Conservation (phyloP, 164 flowering plant species). For the Berberis vulgaris region DNA sequence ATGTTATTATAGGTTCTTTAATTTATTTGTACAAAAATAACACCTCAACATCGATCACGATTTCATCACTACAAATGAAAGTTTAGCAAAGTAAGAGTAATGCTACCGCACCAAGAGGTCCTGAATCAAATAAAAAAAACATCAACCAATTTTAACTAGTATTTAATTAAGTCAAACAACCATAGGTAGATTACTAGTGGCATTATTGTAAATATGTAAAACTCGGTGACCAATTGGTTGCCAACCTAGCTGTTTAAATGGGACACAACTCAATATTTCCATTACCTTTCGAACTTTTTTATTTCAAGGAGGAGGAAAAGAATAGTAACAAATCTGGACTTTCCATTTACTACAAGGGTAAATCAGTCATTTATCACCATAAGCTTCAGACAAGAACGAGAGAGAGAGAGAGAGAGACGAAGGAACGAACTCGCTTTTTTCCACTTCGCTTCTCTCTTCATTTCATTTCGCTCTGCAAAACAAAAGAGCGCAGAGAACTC, state of each 20-base stretch:
- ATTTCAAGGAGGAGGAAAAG: neutral
- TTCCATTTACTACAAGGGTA: slow-evolving; percentile 20
- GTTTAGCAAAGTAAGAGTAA: no score
- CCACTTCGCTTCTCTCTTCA: slow-evolving; percentile 29
- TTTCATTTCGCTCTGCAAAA: slow-evolving; percentile 13
- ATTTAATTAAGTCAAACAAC: no score
- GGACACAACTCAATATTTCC: slow-evolving; percentile 18
- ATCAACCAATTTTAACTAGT: no score
- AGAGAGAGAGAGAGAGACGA: slow-evolving; percentile 5
- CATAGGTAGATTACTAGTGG: neutral
- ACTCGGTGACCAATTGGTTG: neutral
- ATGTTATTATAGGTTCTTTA: neutral
- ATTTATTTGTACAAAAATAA: neutral
- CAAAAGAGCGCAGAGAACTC: slow-evolving; percentile 4
- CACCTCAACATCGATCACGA: neutral
- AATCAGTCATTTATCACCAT: slow-evolving; percentile 25
- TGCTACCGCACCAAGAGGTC: no score
- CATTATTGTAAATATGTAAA: neutral
- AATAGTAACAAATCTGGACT: slow-evolving; percentile 6
- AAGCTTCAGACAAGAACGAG: neutral
- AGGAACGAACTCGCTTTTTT: slow-evolving; percentile 13
- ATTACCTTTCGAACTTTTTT: neutral
- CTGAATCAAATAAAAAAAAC: no score
- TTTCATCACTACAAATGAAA: no score
- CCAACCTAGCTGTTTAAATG: neutral